Evolutionary conservation across 176 grass and related monocot genomes (phyloP), one percentile per base, ranked within the genome.

Genomic region (Hyparrhenia diplandra): DNA sequence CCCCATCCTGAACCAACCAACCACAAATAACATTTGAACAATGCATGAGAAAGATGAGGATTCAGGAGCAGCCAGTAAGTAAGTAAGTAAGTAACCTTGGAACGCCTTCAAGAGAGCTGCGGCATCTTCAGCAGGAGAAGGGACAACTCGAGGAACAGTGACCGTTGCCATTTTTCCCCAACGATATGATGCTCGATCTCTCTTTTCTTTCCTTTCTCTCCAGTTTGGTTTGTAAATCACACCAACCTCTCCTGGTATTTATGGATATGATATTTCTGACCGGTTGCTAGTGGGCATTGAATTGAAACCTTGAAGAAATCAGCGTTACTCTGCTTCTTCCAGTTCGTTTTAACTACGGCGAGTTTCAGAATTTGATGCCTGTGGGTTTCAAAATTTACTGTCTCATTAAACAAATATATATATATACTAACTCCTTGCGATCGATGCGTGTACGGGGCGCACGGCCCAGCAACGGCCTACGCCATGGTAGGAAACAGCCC

Each of bases 1-100:
- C 95, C 95, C 92, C 95, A 97, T 78, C 95, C 94, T 97, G n/a
- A n/a, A n/a, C n/a, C n/a, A n/a, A n/a, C n/a, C n/a, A 60, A 31
- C 47, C 57, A 60, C n/a, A 60, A 46, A 76, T 25, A n/a, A n/a
- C n/a, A n/a, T n/a, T n/a, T n/a, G n/a, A n/a, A n/a, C n/a, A n/a
- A n/a, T n/a, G n/a, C n/a, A n/a, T n/a, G n/a, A n/a, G n/a, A n/a
- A n/a, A n/a, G n/a, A n/a, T n/a, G n/a, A n/a, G n/a, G n/a, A n/a
- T n/a, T n/a, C n/a, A n/a, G n/a, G n/a, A n/a, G n/a, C n/a, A n/a
- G n/a, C n/a, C n/a, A n/a, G n/a, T n/a, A n/a, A n/a, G n/a, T n/a
- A n/a, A n/a, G n/a, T n/a, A n/a, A n/a, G n/a, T n/a, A n/a, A n/a
- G n/a, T n/a, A 36, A 97, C 94, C 91, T 82, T 97, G 87, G 37